Evolutionary conservation across 331 rosid genomes (phyloP).

Genomic region (Erythrophleum ivorense): DNA sequence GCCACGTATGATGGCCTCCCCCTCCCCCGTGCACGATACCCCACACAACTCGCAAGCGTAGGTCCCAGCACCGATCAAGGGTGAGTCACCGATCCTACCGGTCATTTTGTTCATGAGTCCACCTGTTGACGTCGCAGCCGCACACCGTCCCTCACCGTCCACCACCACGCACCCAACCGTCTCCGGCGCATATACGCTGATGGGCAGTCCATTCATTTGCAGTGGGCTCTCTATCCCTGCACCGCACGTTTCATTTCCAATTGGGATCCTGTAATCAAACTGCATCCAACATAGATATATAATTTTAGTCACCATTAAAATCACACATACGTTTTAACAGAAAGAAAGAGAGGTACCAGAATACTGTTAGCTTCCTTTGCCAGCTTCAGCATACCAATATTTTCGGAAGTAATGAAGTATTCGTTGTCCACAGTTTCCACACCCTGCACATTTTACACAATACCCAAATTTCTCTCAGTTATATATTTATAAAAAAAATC

Average conservation of each 20-base stretch:
- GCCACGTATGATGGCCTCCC: conserved; percentile 93
- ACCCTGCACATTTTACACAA: conserved; percentile 50
- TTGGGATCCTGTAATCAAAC: conserved; percentile 84
- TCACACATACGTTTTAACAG: not conserved
- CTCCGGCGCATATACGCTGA: conserved; percentile 88
- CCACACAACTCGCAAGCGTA: conserved; percentile 81
- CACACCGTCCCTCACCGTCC: conserved; percentile 73
- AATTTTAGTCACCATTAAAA: not conserved
- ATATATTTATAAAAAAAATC: too few relatives aligned
- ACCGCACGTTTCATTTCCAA: conserved; percentile 65
- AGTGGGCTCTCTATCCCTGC: conserved; percentile 66
- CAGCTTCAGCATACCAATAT: conserved; percentile 70
- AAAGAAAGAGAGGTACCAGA: conserved; percentile 48
- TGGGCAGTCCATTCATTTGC: conserved; percentile 86
- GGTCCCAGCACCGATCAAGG: conserved; percentile 81
- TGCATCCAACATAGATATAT: conserved; percentile 30
- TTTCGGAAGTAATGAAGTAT: conserved; percentile 83
- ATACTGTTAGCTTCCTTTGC: conserved; percentile 97
- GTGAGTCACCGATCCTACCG: conserved; percentile 91
- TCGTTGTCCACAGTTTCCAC: conserved; percentile 74
- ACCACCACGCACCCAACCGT: conserved; percentile 97
- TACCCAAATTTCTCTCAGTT: not conserved
- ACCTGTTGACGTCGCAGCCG: conserved; percentile 91
- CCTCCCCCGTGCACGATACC: conserved; percentile 91
- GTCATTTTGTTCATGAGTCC: conserved; percentile 87